A percentile compares a stretch with the other conserved stretches of the same genome.
Evolutionary conservation across 176 grass and related monocot genomes (phyloP).

Genomic region (Urochloa ruziziensis): DNA sequence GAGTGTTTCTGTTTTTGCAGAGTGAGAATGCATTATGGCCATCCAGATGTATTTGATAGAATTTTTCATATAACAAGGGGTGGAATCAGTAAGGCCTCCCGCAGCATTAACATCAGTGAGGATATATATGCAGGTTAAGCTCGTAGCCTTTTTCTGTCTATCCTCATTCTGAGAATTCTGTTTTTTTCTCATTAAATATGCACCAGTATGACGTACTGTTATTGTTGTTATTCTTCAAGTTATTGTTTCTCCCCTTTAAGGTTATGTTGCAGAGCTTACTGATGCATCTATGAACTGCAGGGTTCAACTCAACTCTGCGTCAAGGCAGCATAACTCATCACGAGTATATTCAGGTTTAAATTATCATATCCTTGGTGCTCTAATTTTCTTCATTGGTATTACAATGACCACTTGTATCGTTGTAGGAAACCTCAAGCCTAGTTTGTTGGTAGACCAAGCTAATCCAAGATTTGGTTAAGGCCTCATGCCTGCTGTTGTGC

Average conservation of each 20-base stretch:
- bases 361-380: conserved; percentile 9
- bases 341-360: conserved; percentile 90
- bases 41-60: conserved; percentile 99
- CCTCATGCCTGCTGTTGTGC: too few species aligned
- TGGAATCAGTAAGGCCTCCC: conserved; percentile 94
- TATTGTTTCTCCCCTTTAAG: background rate
- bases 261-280: background rate
- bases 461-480: background rate
- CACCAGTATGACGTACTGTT: background rate
- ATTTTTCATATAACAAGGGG: conserved; percentile 97
- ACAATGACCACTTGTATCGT: conserved; percentile 5
- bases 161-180: conserved; percentile 9
- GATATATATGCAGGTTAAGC: conserved; percentile 90
- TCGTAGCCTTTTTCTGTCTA: conserved; percentile 12
- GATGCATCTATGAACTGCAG: conserved; percentile 45
- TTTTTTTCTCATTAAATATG: background rate
- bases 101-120: conserved; percentile 91
- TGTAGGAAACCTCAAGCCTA: background rate
- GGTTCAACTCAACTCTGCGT: conserved; percentile 91
- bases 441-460: background rate
- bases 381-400: conserved; percentile 1
- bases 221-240: background rate
- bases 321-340: conserved; percentile 93
- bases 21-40: conserved; percentile 96
- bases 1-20: conserved; percentile 30